A percentile compares a stretch with the other conserved stretches of the same genome.
Evolutionary conservation across 225 moss, liverwort and hornwort species (phyloP).

Genomic region (Takakia lepidozioides): DNA sequence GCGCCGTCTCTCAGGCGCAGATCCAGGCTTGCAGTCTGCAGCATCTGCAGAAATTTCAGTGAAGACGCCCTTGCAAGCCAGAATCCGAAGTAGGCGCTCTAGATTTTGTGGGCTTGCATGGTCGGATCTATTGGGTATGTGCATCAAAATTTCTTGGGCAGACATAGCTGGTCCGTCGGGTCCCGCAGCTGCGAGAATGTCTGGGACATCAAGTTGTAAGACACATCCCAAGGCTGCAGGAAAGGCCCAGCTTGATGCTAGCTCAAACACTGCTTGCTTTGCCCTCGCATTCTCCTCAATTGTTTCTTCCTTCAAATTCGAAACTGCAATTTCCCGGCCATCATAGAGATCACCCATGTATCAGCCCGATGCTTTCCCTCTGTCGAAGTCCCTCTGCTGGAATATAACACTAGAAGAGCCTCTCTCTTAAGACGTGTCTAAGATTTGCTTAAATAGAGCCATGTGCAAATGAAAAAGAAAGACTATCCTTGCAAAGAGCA

Average conservation of each 20-base stretch:
- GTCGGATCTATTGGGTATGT: slow-evolving; percentile 12
- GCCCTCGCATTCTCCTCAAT: slow-evolving; percentile 3
- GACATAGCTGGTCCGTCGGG: slow-evolving; percentile 5
- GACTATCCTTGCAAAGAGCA: too few relatives aligned
- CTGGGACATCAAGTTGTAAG: slow-evolving; percentile 23
- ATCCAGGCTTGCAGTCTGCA: slow-evolving; percentile 6
- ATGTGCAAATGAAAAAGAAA: too few relatives aligned
- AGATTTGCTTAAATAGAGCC: too few relatives aligned
- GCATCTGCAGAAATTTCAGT: background rate
- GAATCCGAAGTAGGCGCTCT: slow-evolving; percentile 8
- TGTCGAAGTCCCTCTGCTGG: too few relatives aligned
- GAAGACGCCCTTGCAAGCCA: slow-evolving; percentile 8
- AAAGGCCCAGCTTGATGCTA: slow-evolving; percentile 1
- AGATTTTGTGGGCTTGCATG: slow-evolving; percentile 2
- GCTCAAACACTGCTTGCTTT: slow-evolving; percentile 5
- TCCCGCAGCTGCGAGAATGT: slow-evolving; percentile 28
- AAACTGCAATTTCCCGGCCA: too few relatives aligned
- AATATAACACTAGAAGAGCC: too few relatives aligned
- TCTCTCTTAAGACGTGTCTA: too few relatives aligned
- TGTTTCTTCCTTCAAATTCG: too few relatives aligned
- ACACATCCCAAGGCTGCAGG: slow-evolving; percentile 22
- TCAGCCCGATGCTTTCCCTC: too few relatives aligned
- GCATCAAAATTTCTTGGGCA: slow-evolving; percentile 13
- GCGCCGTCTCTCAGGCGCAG: background rate
- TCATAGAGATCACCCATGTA: too few relatives aligned